A percentile compares a stretch with the other conserved stretches of the same genome.
Evolutionary conservation across 495 filamentous ascomycete genomes (phyloP).

Genomic region (Rhizodiscina lignyota): DNA sequence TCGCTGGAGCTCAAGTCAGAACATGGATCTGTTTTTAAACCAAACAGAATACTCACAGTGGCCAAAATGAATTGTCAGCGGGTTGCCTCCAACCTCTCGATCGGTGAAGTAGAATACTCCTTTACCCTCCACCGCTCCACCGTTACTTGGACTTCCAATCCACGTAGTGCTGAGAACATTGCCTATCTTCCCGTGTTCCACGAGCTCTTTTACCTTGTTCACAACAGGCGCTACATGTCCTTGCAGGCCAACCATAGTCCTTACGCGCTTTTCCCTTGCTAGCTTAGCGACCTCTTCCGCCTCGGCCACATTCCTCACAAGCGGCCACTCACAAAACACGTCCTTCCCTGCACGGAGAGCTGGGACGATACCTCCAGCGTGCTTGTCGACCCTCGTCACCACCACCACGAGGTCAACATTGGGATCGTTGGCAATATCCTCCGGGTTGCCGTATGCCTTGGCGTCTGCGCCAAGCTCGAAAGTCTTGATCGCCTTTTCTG

Average conservation of each 20-base stretch:
- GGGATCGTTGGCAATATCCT: constrained; percentile 8
- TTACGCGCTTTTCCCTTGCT: not conserved
- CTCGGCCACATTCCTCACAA: constrained; percentile 2
- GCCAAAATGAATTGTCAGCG: not conserved
- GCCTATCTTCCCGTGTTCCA: constrained; percentile 5
- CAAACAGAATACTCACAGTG: constrained; percentile 15
- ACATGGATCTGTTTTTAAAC: not conserved
- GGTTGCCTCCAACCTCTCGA: not conserved
- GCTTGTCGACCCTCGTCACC: constrained; percentile 6
- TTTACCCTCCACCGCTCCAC: too few species aligned
- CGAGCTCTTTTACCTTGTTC: constrained; percentile 4
- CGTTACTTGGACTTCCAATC: constrained; percentile 3
- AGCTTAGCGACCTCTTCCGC: constrained; percentile 1
- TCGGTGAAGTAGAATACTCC: constrained; percentile 5
- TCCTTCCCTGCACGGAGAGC: constrained; percentile 8
- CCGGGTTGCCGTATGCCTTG: constrained; percentile 11
- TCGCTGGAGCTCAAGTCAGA: constrained; percentile 1
- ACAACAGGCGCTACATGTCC: constrained; percentile 1
- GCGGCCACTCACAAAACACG: constrained; percentile 10
- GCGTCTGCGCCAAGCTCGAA: constrained; percentile 4
- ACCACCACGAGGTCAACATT: constrained; percentile 11
- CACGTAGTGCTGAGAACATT: constrained; percentile 27
- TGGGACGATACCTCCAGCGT: constrained; percentile 5
- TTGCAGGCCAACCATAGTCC: constrained; percentile 7
- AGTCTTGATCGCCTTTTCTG: constrained; percentile 4